These are phyloP conservation scores for Tolypocladium album DNA, from an alignment of 2,329 filamentous ascomycete genomes.

Conservation along the genomic window DNA sequence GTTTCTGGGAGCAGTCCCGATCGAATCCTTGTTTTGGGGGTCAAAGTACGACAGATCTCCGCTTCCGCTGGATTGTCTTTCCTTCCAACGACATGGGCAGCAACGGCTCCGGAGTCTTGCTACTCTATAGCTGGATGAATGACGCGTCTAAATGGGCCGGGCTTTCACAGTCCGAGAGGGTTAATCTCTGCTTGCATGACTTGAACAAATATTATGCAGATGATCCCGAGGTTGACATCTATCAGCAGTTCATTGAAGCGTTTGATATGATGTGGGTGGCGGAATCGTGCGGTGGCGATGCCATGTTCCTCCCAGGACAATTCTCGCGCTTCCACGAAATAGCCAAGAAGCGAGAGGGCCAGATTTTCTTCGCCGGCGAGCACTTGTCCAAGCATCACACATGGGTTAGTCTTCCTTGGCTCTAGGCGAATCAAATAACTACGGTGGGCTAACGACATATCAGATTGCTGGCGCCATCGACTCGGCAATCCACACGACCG, in stretches of 20 bases:
- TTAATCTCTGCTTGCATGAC: background rate
- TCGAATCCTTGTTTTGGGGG: background rate
- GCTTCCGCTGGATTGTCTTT: background rate
- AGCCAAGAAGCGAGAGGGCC: background rate
- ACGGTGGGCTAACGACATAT: background rate
- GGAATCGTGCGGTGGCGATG: background rate
- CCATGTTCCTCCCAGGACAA: background rate
- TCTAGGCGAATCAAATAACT: background rate
- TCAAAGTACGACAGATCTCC: background rate
- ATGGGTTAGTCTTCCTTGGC: background rate
- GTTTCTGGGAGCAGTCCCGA: background rate
- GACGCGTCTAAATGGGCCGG: background rate
- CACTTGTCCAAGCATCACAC: background rate
- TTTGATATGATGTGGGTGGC: background rate
- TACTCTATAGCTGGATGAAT: background rate
- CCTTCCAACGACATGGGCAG: background rate
- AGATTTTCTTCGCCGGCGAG: background rate
- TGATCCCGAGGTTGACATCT: background rate
- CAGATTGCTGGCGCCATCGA: background rate
- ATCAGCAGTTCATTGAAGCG: background rate
- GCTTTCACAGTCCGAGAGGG: background rate
- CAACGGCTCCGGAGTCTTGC: background rate
- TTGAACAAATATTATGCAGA: background rate
- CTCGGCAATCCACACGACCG: background rate
- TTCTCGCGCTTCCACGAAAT: background rate